Base-by-base conservation (phyloP, 495 filamentous ascomycete genomes). In the Apodospora peruviana region DNA sequence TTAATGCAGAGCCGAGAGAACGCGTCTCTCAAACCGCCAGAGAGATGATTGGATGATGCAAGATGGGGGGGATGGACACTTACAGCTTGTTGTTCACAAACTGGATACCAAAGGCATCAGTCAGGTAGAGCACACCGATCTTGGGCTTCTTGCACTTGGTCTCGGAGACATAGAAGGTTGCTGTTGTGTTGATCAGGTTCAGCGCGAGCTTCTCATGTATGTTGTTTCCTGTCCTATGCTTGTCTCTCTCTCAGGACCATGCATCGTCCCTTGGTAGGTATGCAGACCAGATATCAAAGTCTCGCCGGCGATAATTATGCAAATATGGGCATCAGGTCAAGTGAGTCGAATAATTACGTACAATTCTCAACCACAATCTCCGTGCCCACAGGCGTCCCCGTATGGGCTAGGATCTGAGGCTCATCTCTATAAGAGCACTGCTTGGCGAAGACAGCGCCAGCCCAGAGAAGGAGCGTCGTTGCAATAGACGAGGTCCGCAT, bases 41-140 rank as follows among this genome's bases (percentile, higher is more conserved):
- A n/a, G n/a, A n/a, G n/a, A n/a, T n/a, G n/a, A n/a, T n/a, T n/a
- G n/a, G n/a, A n/a, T 32, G 27, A 32, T 14, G 7, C 27, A 32
- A 32, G 27, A 22, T 75, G 34, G 32, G 20, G 24, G 11, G 22
- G 27, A 19, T 11, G 36, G 34, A 16, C n/a, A 52, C 60, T 43
- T 58, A 80, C 65, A 88, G 77, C 66, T 84, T 77, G 48, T 78
- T 67, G 59, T 87, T 85, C 56, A 72, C 63, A 62, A 78, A 79
- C 58, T 66, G 62, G 38, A 82, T 70, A 46, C 81, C 80, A 56
- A 78, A 76, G 58, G 83, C 69, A 47, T 84, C 81, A 36, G 75
- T 76, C 32, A 84, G 52, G 59, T 76, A 71, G 47, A 72, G 45
- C 29, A 75, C 73, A 34, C 60, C 73, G 38, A 61, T 65, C 43